Base-by-base conservation (phyloP, 1,139 yeast species). In the Torulaspora pretoriensis region DNA sequence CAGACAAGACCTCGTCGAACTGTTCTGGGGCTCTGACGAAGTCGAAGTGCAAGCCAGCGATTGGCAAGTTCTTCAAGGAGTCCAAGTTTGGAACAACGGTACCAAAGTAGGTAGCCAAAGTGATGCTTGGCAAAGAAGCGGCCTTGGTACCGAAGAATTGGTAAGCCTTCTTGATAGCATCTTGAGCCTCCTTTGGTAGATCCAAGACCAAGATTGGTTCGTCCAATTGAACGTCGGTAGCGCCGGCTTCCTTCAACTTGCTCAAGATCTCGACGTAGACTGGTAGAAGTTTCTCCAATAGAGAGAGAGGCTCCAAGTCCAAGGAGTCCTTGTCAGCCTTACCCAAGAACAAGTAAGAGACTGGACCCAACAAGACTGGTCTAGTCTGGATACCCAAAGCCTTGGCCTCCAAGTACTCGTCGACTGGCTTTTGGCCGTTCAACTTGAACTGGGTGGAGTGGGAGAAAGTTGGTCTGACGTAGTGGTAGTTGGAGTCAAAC, bases 401-500 rank as follows among this genome's bases (percentile, higher is more conserved):
- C 81, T 92, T 92, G 65, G 98, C 98, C 81, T 92, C 98, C 68
- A 87, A 81, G 78, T 77, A 92, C 79, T 92, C 97, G 64, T 83
- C 96, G 64, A 92, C 94, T 67, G 98, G 97, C 80, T 92, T 92
- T 65, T 83, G 75, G 67, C 96, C 95, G 73, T 83, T 88, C 71
- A 92, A 85, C 79, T 92, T 90, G 86, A 92, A 94, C 63, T 83
- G 82, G 56, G 97, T 92, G 59, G 89, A 80, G 80, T 89, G 83
- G 48, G 96, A 87, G 76, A 92, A 88, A 61, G 98, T 94, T 73
- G 98, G 98, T 80, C 98, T 88, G 66, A 92, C 97, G 71, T 92
- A 94, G 74, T 92, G 98, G 86, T 92, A 92, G 87, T 92, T 92
- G 55, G 97, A 86, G 74, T 92, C 98, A 63, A 92, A 92, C 98